Conservation (phyloP, 2,329 filamentous ascomycete species). For the Gnomoniopsis sp. region DNA sequence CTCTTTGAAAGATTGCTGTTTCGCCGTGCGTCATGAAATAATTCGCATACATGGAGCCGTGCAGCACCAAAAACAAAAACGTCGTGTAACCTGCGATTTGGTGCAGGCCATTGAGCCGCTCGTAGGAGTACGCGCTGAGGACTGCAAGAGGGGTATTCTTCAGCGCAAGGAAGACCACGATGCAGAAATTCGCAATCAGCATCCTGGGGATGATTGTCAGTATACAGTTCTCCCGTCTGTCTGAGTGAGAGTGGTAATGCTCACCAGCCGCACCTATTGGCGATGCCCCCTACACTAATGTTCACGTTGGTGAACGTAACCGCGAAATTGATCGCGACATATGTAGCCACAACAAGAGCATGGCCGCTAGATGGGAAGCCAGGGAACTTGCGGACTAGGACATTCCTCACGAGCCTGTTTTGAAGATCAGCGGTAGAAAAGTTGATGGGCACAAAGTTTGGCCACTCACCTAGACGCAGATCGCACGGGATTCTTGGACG, state of each 20-base stretch:
- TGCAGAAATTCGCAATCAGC: constrained; percentile 39
- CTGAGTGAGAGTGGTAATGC: constrained; percentile 2
- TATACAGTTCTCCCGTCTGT: neutral
- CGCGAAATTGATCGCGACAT: constrained; percentile 28
- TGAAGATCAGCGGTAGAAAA: neutral
- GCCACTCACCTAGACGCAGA: constrained; percentile 1
- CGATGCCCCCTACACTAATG: constrained; percentile 20
- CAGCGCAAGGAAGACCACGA: constrained; percentile 52
- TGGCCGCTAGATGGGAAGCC: constrained; percentile 32
- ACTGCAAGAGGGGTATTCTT: constrained; percentile 57
- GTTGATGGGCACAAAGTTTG: too few species aligned
- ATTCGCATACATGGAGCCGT: constrained; percentile 40
- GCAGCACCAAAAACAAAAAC: constrained; percentile 42
- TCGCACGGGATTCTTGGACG: constrained; percentile 1
- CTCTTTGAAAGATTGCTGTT: constrained; percentile 30
- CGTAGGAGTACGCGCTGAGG: constrained; percentile 53
- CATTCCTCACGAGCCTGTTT: constrained; percentile 24
- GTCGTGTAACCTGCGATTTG: constrained; percentile 49
- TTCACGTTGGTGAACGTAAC: constrained; percentile 28
- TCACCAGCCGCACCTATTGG: constrained; percentile 31
- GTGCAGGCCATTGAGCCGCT: constrained; percentile 56
- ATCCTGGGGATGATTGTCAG: constrained; percentile 21
- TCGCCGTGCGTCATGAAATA: constrained; percentile 33
- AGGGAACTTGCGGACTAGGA: constrained; percentile 28
- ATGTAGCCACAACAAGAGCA: constrained; percentile 27